phyloP scores from a whole-genome alignment of 1,284 basidiomycete genomes.

The Ustilago shanxiensis region DNA sequence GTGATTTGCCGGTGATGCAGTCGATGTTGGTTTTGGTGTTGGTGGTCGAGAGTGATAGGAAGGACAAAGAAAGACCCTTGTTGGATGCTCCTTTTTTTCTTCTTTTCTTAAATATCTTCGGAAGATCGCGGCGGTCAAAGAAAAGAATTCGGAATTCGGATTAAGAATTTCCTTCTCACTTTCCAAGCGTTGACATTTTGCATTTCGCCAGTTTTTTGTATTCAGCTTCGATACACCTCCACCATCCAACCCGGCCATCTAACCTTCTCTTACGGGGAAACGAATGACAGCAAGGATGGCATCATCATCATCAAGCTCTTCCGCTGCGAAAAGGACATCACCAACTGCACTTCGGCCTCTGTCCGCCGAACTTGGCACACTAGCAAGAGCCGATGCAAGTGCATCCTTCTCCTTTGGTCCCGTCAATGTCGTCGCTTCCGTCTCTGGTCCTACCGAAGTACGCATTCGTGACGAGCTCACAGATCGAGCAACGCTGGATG shows the following conservation, averaged over 20 bases:
- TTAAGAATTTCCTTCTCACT: background rate
- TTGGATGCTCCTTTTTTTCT: background rate
- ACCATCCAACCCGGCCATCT: background rate
- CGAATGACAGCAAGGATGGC: background rate
- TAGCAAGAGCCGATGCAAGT: constrained; percentile 58
- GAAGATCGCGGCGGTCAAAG: constrained; percentile 17
- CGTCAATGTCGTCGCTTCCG: constrained; percentile 66
- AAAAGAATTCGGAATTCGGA: constrained; percentile 12
- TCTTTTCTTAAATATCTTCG: constrained; percentile 5
- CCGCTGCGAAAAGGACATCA: constrained; percentile 20
- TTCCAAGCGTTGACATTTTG: background rate
- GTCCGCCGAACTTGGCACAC: constrained; percentile 23
- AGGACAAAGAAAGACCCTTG: constrained; percentile 6
- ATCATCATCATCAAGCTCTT: background rate
- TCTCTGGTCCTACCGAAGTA: constrained; percentile 74
- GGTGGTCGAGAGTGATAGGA: constrained; percentile 5
- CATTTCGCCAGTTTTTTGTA: background rate
- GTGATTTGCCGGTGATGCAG: background rate
- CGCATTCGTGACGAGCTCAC: constrained; percentile 74
- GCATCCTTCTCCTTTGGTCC: constrained; percentile 58
- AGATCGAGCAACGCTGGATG: constrained; percentile 73
- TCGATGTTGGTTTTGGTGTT: constrained; percentile 5
- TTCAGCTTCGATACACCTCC: background rate
- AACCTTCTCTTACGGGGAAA: constrained; percentile 1
- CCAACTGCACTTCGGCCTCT: constrained; percentile 44